Evolutionary conservation across 768 basidiomycete species (phyloP), one percentile per base, ranked within the genome.

Genomic region (Hysterangium stoloniferum): DNA sequence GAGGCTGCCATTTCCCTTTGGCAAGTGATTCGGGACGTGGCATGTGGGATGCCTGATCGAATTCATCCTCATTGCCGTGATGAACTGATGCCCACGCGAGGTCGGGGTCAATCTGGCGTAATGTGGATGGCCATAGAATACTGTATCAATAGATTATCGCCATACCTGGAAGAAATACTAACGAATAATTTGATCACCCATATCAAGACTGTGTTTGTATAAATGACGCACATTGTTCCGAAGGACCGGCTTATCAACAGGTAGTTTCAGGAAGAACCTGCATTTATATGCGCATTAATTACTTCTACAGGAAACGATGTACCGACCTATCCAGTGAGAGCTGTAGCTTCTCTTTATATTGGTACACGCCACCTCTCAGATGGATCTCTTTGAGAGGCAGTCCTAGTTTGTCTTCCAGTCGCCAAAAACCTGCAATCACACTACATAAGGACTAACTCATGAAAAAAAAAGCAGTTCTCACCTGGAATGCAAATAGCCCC

Each of bases 331-430:
- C 77, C 69, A 87, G 72, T 57, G 81, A 51, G 4, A 51, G 28
- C 20, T 51, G 38, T 28, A 51, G 49, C 37, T 51, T 51, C 49
- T 51, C 49, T 31, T 42, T 42, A 27, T 42, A 51, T 24, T 51
- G 37, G 32, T 86, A 84, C 31, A 88, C 86, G 58, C 80, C 68
- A 25, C 87, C 86, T 28, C 73, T 71, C 50, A 69, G 64, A 64
- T 89, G 86, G 35, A 88, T 86, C 50, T 86, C 79, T 49, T 86
- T 80, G 36, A 88, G 67, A n/a, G 79, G 70, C 58, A 80, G 68
- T 6, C 86, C 88, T 45, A 85, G 76, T 66, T 88, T 88, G 65
- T 88, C 85, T 56, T 74, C 62, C 66, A 88, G 71, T 15, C 85
- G 73, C 87, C 86, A 88, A 54, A 78, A 81, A 19, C 86, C 86